phyloP scores from a whole-genome alignment of 306 rosid genomes.

The Castanopsis chinensis region DNA sequence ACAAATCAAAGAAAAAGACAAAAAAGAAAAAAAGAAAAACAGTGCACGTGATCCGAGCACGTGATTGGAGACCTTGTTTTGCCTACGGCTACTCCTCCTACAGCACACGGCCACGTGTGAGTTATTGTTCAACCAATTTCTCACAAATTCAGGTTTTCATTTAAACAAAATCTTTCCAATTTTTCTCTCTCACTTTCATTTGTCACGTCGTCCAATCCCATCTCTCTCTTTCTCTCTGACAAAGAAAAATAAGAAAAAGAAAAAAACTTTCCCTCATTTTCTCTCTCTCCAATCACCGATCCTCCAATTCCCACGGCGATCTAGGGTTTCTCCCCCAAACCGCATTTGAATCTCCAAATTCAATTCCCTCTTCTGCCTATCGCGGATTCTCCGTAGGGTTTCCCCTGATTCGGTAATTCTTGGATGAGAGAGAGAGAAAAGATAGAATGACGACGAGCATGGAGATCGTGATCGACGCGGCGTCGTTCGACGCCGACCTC shows the following conservation, averaged over 20 bases:
- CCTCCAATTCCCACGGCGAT: slow-evolving; percentile 21
- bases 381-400: slow-evolving; percentile 24
- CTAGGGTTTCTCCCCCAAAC: slow-evolving; percentile 42
- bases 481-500: slow-evolving; percentile 81
- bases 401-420: slow-evolving; percentile 26
- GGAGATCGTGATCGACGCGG: slow-evolving; percentile 78
- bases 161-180: not conserved
- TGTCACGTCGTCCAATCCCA: not conserved
- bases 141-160: slow-evolving; percentile 15
- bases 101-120: slow-evolving; percentile 23
- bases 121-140: not conserved
- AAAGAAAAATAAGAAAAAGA: slow-evolving; percentile 15
- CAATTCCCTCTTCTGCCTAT: not conserved
- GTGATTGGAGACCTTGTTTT: not conserved
- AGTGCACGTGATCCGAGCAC: slow-evolving; percentile 14
- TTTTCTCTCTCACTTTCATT: not conserved
- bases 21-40: not conserved
- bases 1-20: no score
- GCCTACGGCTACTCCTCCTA: not conserved
- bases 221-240: slow-evolving; percentile 27
- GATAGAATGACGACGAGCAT: slow-evolving; percentile 45
- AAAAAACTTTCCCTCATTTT: slow-evolving; percentile 8
- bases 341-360: slow-evolving; percentile 18
- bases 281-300: slow-evolving; percentile 25
- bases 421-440: slow-evolving; percentile 39